These are phyloP conservation scores for Sporobolomyces phaffii DNA, from an alignment of 768 basidiomycete species.

Conservation along the genomic window DNA sequence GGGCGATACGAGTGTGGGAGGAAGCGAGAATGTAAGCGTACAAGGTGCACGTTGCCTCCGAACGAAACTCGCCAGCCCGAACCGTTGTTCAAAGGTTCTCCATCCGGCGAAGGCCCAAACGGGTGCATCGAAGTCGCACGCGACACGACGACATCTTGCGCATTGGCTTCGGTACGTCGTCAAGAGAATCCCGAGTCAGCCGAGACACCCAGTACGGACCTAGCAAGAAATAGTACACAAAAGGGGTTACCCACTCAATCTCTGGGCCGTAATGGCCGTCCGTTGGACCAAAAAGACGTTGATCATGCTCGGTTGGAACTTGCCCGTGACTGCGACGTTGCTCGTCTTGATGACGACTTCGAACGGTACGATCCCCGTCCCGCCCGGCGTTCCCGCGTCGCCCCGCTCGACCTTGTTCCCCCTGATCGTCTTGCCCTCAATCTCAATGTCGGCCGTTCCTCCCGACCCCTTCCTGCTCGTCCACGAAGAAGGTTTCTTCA, in stretches of 20 bases:
- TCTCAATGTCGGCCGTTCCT: background rate
- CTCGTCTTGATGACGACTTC: constrained; percentile 11
- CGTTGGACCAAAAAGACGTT: constrained; percentile 26
- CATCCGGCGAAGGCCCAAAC: background rate
- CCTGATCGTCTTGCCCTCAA: constrained; percentile 17
- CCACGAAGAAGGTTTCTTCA: constrained; percentile 1
- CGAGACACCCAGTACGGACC: too few relatives aligned
- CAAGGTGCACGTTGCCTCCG: constrained; percentile 14
- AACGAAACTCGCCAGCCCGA: constrained; percentile 8
- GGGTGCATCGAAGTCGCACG: constrained; percentile 4
- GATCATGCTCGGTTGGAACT: constrained; percentile 3
- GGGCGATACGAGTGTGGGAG: too few relatives aligned
- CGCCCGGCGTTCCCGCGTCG: background rate
- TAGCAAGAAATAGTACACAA: too few relatives aligned
- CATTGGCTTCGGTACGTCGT: constrained; percentile 1
- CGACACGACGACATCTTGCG: constrained; percentile 13
- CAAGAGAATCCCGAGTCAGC: background rate
- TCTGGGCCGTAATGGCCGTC: constrained; percentile 10
- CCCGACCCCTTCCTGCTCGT: background rate
- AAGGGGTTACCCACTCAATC: background rate
- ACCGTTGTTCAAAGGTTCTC: background rate
- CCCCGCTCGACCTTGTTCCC: constrained; percentile 14
- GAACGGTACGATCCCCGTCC: background rate
- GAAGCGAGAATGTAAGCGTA: background rate
- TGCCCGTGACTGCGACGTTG: background rate